Percentiles rank a stretch among this genome's conserved stretches.
Conservation (phyloP, 306 rosid genomes). For the Amphicarpaea edgeworthii region DNA sequence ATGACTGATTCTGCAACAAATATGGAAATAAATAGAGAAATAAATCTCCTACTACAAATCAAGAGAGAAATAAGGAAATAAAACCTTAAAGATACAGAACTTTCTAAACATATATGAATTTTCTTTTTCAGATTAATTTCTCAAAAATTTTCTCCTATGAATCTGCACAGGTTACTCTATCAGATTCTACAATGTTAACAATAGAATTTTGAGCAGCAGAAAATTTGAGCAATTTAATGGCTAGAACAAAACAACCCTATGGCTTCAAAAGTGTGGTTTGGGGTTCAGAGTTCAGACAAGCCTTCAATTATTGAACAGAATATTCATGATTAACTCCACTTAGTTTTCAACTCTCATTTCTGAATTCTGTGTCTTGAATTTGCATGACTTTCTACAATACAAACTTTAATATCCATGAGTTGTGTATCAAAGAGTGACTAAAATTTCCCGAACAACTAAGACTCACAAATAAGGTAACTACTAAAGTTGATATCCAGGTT, state of each 20-base stretch:
- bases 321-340: not conserved
- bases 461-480: not conserved
- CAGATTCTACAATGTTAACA: too few relatives aligned
- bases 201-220: too few relatives aligned
- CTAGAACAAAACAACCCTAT: too few relatives aligned
- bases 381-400: too few relatives aligned
- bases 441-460: not conserved
- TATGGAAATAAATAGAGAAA: not conserved
- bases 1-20: not conserved
- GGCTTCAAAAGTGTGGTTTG: not conserved
- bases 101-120: not conserved
- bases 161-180: too few relatives aligned
- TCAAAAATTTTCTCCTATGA: too few relatives aligned
- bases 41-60: not conserved
- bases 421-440: not conserved
- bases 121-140: not conserved
- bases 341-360: slow-evolving; percentile 16
- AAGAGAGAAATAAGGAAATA: not conserved
- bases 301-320: slow-evolving; percentile 2
- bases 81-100: not conserved
- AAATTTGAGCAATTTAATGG: too few relatives aligned
- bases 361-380: slow-evolving; percentile 3
- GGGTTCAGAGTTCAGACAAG: slow-evolving; percentile 8
- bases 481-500: slow-evolving; percentile 1
- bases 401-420: not conserved